Conservation (phyloP, 78 protist species). For the Cavenderia fasciculata region DNA sequence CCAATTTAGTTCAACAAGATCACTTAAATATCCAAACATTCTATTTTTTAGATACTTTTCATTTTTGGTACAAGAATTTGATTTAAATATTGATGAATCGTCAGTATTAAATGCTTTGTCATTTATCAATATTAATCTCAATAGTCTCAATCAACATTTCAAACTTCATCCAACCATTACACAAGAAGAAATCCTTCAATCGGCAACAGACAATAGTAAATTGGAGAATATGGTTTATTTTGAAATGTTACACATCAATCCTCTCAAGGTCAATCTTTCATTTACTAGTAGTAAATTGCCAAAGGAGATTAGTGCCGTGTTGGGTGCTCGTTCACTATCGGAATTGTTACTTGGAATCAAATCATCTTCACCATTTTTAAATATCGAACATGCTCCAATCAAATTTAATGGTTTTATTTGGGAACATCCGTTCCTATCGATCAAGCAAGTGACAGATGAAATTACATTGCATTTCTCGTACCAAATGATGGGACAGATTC, state of each 20-base stretch:
- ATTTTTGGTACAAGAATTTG: constrained; percentile 69
- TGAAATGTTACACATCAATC: constrained; percentile 75
- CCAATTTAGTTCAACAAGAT: constrained; percentile 63
- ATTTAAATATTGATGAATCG: constrained; percentile 78
- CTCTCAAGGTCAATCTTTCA: constrained; percentile 63
- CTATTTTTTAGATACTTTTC: constrained; percentile 76
- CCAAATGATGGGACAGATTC: constrained; percentile 56
- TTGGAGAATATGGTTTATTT: constrained; percentile 61
- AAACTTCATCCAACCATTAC: constrained; percentile 40
- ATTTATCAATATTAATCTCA: constrained; percentile 52
- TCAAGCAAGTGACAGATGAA: constrained; percentile 37
- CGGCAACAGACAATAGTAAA: constrained; percentile 23
- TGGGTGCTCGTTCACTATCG: constrained; percentile 60
- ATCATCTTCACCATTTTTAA: constrained; percentile 66
- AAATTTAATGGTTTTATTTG: constrained; percentile 77
- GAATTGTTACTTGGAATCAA: constrained; percentile 62
- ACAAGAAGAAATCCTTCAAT: constrained; percentile 44
- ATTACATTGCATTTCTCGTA: constrained; percentile 7
- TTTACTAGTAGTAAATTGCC: constrained; percentile 56
- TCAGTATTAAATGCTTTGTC: constrained; percentile 53
- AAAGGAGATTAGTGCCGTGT: constrained; percentile 17
- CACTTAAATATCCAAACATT: constrained; percentile 68
- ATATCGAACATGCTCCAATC: constrained; percentile 80
- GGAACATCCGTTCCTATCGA: constrained; percentile 74
- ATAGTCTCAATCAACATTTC: constrained; percentile 43